Conservation (phyloP, 1,284 basidiomycete species). For the Ceraceosorus bombacis region DNA sequence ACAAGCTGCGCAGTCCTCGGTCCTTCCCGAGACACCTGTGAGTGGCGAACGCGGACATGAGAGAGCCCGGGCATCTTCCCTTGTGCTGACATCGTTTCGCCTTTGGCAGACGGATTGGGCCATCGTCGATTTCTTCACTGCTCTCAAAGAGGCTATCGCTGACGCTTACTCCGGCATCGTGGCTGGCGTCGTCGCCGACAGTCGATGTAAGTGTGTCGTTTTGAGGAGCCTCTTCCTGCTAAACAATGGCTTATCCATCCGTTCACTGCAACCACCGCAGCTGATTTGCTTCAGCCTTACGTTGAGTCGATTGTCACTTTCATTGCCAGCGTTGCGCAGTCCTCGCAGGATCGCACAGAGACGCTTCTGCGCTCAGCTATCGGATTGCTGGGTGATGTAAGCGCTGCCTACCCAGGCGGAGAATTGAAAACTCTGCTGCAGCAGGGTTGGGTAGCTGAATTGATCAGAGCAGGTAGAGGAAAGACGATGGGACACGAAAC, state of each 20-base stretch:
- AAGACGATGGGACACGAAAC: conserved; percentile 52
- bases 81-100: not conserved
- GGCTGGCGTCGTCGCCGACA: conserved; percentile 70
- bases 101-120: conserved; percentile 67
- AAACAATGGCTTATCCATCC: too few species aligned
- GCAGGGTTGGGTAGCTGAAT: conserved; percentile 70
- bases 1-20: conserved; percentile 57
- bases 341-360: conserved; percentile 73
- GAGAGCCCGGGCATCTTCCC: too few species aligned
- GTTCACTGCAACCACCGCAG: conserved; percentile 27
- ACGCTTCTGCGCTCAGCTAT: conserved; percentile 66
- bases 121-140: conserved; percentile 81
- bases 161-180: conserved; percentile 95
- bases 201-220: not conserved
- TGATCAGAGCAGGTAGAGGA: conserved; percentile 60
- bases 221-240: too few species aligned
- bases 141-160: conserved; percentile 85
- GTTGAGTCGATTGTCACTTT: conserved; percentile 72
- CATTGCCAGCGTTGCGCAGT: conserved; percentile 67
- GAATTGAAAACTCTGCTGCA: conserved; percentile 63
- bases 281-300: conserved; percentile 64
- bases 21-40: not conserved
- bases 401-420: conserved; percentile 59
- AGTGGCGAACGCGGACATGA: not conserved
- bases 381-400: conserved; percentile 85